Evolutionary conservation across 2,329 filamentous ascomycete species (phyloP), one percentile per base, ranked within the genome.

Genomic region (Ophiostoma himal-ulmi): DNA sequence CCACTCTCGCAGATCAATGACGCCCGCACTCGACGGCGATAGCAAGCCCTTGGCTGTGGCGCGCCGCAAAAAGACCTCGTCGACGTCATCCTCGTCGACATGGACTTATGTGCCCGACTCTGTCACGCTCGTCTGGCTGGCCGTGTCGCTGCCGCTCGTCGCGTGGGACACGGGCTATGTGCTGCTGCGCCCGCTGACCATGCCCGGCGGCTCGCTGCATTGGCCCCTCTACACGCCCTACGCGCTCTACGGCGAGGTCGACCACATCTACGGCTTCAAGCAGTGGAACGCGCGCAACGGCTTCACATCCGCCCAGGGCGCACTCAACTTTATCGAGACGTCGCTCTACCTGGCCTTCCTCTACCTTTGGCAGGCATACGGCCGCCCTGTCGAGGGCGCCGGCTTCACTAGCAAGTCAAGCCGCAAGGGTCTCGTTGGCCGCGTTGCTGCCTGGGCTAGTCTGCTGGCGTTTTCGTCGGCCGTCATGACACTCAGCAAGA

Each of bases 91-190:
- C 20, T 2, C 36, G 64, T 11, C 64, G 17, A 11, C 39, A 8
- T 86, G 81, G 81, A 73, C 77, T 39, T 85, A 88, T 79, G 75
- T 79, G 5, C 85, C 85, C 5, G 79, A 82, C 8, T 72, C 75
- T 1, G 70, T 77, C 0, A 85, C 82, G 30, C 84, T 92, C 62
- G 74, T 88, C 73, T 96, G 93, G 93, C 83, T 96, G 36, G 79
- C 84, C 71, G 73, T 94, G 72, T 93, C 91, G 26, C 81, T 95
- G 20, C 92, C 91, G 1, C 84, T 96, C 72, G 92, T 96, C 67
- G 77, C 87, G 68, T 96, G 93, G 93, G 93, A 97, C 81, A 86
- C 86, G 39, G 82, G 83, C 71, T 97, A 96, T 81, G 88, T 96
- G 54, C 82, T 96, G 66, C 82, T 91, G 69, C 91, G 93, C 26